Base-by-base conservation (phyloP, 2,329 filamentous ascomycete genomes). In the Triangularia setosa region DNA sequence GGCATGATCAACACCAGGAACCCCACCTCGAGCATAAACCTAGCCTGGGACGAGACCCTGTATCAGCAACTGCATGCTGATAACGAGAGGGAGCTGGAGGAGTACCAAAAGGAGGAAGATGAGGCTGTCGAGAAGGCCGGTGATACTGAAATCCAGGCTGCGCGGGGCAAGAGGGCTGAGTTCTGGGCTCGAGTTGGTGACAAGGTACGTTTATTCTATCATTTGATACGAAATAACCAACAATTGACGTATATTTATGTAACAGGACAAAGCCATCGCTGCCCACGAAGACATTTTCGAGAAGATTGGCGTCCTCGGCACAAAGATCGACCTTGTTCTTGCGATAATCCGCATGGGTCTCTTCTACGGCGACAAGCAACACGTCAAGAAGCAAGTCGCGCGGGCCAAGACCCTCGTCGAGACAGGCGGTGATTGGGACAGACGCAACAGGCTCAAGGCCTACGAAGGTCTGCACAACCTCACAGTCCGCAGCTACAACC, bases 381-480 rank as follows among this genome's bases (percentile, higher is more conserved):
- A 95, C 62, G 93, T 97, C 58, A 96, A 96, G 87, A 97, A 96
- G 84, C 91, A 92, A 65, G 86, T 98, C 56, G 93, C 97, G 73
- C 89, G 94, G 53, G 93, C 93, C 71, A 92, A 91, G 80, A 85
- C 90, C 3, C 84, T 99, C 59, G 93, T 99, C 33, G 95, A 99
- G 75, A 90, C 90, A 69, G 95, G 95, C 70, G 95, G 95, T 77
- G 95, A 99, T 79, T 99, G 95, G 95, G 95, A 99, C 77, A 91
- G 95, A 69, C 90, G 95, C 77, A 99, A 99, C 83, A 90, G 95
- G 66, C 87, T 99, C 74, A 99, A 99, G 89, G 95, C 95, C 70
- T 99, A 99, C 84, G 93, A 96, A 76, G 95, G 95, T 67, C 84
- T 99, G 63, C 90, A 98, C 76, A 86, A 97, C 64, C 88, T 99